Percentiles rank a stretch among this genome's conserved stretches.
Evolutionary conservation across 2,329 filamentous ascomycete species (phyloP).

Genomic region (Penicillium brasilianum): DNA sequence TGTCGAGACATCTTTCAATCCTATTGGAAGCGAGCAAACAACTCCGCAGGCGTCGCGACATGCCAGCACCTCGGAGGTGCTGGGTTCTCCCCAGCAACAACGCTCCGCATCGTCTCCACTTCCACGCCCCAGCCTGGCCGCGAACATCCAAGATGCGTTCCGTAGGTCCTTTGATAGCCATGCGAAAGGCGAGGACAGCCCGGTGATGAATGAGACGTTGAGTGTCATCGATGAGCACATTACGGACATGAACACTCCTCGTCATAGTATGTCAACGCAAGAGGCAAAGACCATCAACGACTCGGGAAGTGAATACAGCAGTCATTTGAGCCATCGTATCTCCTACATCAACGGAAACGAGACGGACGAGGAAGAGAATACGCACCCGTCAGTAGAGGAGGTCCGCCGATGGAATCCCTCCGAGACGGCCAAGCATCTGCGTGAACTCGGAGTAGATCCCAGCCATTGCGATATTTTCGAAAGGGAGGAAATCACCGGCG

Average conservation of each 20-base stretch:
- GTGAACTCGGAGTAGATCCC: slow-evolving; percentile 81
- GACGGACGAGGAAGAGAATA: slow-evolving; percentile 89
- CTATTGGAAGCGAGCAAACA: slow-evolving; percentile 40
- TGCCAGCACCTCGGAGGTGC: slow-evolving; percentile 40
- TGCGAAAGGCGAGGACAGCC: slow-evolving; percentile 64
- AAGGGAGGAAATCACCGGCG: slow-evolving; percentile 94
- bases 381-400: slow-evolving; percentile 70
- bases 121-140: slow-evolving; percentile 41
- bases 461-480: slow-evolving; percentile 92
- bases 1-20: slow-evolving; percentile 30
- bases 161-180: slow-evolving; percentile 56
- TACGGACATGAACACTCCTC: slow-evolving; percentile 75
- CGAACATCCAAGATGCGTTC: slow-evolving; percentile 51
- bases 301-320: slow-evolving; percentile 90
- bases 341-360: slow-evolving; percentile 95
- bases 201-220: slow-evolving; percentile 90
- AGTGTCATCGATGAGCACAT: slow-evolving; percentile 98
- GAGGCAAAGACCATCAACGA: slow-evolving; percentile 66
- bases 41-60: slow-evolving; percentile 50
- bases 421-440: slow-evolving; percentile 87
- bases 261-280: slow-evolving; percentile 58
- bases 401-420: slow-evolving; percentile 79
- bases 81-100: slow-evolving; percentile 32
- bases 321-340: slow-evolving; percentile 72
- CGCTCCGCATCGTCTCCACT: slow-evolving; percentile 45